Conservation (phyloP, 306 rosid species). For the Senna tora region DNA sequence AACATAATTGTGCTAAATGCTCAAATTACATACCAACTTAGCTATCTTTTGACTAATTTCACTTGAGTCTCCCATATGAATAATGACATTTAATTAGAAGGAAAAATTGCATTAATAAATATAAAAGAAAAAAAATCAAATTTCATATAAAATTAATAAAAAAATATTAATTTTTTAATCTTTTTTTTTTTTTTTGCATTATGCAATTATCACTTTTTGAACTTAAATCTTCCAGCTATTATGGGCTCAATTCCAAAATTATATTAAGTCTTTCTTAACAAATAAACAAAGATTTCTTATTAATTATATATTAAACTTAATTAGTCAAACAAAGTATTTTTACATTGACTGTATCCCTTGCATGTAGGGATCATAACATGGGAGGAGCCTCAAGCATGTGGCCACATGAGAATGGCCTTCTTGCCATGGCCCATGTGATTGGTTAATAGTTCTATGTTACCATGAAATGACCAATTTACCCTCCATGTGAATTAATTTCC, state of each 20-base stretch:
- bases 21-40: no score
- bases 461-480: slow-evolving; percentile 49
- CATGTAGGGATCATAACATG: slow-evolving; percentile 66
- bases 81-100: no score
- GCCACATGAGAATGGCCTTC: slow-evolving; percentile 80
- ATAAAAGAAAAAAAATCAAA: no score
- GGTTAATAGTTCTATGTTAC: slow-evolving; percentile 38
- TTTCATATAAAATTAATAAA: no score
- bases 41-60: no score
- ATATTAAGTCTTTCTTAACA: neutral
- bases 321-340: slow-evolving; percentile 53
- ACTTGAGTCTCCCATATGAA: no score
- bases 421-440: slow-evolving; percentile 87
- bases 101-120: no score
- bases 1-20: no score
- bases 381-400: slow-evolving; percentile 80
- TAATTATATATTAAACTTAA: slow-evolving; percentile 29
- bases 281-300: neutral
- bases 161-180: no score
- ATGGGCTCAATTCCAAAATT: no score
- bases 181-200: no score
- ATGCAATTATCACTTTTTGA: neutral
- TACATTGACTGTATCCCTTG: slow-evolving; percentile 53
- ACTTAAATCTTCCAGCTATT: neutral
- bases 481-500: slow-evolving; percentile 40